Evolutionary conservation across 1,139 yeast species (phyloP).

Genomic region (Protomyces inouyei): DNA sequence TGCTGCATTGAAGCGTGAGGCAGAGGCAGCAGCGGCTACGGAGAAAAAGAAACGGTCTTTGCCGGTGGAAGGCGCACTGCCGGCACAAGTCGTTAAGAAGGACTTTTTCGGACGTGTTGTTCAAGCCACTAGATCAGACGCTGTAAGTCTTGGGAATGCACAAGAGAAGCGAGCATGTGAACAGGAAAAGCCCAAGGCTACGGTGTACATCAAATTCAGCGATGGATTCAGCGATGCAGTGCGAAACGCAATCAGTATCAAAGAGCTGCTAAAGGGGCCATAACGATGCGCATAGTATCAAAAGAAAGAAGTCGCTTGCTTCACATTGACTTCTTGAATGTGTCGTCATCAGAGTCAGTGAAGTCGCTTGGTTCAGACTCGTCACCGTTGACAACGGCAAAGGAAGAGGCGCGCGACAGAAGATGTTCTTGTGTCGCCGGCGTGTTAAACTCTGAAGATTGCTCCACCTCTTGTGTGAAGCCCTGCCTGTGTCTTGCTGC

Average conservation of each 20-base stretch:
- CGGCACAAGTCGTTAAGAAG: slow-evolving; percentile 29
- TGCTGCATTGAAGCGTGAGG: not conserved
- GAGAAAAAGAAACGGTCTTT: slow-evolving; percentile 25
- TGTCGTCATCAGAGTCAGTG: not conserved
- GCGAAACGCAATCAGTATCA: slow-evolving; percentile 77
- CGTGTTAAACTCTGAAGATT: not conserved
- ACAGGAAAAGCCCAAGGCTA: slow-evolving; percentile 34
- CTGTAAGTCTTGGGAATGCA: not conserved
- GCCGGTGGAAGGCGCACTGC: slow-evolving; percentile 5
- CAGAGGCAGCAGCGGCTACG: not conserved
- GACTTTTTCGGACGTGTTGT: slow-evolving; percentile 31
- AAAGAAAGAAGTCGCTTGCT: not conserved
- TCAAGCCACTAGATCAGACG: slow-evolving; percentile 25
- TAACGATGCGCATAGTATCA: not conserved
- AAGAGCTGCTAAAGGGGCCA: slow-evolving; percentile 40
- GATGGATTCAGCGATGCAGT: slow-evolving; percentile 97
- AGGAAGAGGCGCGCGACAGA: not conserved
- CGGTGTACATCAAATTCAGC: slow-evolving; percentile 86
- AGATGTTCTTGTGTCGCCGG: too few relatives aligned
- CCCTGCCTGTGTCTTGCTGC: not conserved
- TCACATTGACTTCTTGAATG: not conserved
- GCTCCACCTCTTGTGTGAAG: not conserved
- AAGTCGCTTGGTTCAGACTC: not conserved
- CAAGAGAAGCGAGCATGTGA: not conserved
- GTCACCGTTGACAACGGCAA: not conserved